Conservation (phyloP, 2,329 filamentous ascomycete species). For the Pestalotiopsis sp. region DNA sequence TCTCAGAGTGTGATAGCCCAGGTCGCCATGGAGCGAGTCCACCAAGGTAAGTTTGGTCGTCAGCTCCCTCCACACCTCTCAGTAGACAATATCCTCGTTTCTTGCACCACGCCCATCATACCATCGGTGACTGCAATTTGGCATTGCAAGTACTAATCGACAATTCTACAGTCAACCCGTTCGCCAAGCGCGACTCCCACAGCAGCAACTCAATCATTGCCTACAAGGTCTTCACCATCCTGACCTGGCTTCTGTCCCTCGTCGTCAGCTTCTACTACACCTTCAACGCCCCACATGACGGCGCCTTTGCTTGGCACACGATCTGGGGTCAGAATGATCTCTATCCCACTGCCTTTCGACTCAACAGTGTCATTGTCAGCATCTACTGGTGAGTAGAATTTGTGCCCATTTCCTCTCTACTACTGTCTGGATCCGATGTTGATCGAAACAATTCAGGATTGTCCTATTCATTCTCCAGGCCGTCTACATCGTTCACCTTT, state of each 20-base stretch:
- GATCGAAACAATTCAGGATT: constrained; percentile 52
- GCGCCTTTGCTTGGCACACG: constrained; percentile 58
- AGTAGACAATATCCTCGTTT: too few species aligned
- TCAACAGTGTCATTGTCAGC: constrained; percentile 65
- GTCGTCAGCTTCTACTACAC: constrained; percentile 77
- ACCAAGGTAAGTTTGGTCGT: constrained; percentile 27
- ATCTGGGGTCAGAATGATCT: constrained; percentile 77
- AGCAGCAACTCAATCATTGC: constrained; percentile 62
- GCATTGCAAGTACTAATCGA: background rate
- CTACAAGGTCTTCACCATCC: constrained; percentile 75
- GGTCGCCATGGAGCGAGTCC: constrained; percentile 32
- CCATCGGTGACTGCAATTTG: background rate
- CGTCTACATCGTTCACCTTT: constrained; percentile 77
- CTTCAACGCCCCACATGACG: constrained; percentile 65
- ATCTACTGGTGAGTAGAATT: constrained; percentile 72
- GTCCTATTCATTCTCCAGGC: constrained; percentile 75
- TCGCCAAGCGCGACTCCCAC: constrained; percentile 71
- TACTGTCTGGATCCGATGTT: background rate
- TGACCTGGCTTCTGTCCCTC: constrained; percentile 77
- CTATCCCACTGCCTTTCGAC: constrained; percentile 72
- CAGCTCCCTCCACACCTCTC: background rate
- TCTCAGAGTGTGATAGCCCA: background rate
- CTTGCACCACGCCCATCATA: background rate
- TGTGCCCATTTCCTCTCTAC: background rate
- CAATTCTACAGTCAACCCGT: constrained; percentile 69